Percentiles rank a stretch among this genome's conserved stretches.
phyloP scores from a whole-genome alignment of 176 grass and related monocot genomes.

The Poa annua region DNA sequence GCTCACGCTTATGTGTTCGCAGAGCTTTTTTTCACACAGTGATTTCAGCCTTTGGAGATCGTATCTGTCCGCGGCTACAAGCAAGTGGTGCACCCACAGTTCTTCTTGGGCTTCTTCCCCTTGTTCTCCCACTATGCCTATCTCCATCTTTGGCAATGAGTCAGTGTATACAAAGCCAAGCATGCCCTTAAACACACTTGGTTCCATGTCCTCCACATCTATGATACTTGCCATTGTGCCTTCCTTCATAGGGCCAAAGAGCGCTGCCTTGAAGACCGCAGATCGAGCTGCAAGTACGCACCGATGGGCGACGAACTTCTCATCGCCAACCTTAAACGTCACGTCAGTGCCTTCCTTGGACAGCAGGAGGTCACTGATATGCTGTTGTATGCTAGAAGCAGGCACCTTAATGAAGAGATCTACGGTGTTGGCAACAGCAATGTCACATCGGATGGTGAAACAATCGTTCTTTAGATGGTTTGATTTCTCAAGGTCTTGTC shows the following conservation, averaged over 20 bases:
- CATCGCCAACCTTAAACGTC: background rate
- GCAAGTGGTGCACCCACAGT: constrained; percentile 9
- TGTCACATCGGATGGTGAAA: constrained; percentile 24
- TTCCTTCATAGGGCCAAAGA: constrained; percentile 20
- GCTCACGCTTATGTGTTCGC: background rate
- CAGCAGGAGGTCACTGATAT: background rate
- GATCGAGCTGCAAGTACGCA: background rate
- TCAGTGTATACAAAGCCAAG: background rate
- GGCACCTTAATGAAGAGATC: constrained; percentile 1
- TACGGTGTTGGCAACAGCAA: background rate
- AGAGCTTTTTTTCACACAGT: background rate
- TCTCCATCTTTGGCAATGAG: background rate
- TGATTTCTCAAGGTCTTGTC: background rate
- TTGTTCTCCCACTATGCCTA: background rate
- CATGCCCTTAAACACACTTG: background rate
- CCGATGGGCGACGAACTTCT: background rate
- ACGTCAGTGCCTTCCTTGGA: background rate
- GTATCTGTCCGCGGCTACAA: background rate
- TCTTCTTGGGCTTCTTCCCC: background rate
- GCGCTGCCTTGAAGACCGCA: background rate
- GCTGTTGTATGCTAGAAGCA: background rate
- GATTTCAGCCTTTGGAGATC: background rate
- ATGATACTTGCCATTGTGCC: background rate
- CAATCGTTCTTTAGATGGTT: background rate
- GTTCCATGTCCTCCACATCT: background rate